Percentiles rank a stretch among this genome's conserved stretches.
Conservation (phyloP, 106 monocot genomes). For the Amphibolis antarctica region DNA sequence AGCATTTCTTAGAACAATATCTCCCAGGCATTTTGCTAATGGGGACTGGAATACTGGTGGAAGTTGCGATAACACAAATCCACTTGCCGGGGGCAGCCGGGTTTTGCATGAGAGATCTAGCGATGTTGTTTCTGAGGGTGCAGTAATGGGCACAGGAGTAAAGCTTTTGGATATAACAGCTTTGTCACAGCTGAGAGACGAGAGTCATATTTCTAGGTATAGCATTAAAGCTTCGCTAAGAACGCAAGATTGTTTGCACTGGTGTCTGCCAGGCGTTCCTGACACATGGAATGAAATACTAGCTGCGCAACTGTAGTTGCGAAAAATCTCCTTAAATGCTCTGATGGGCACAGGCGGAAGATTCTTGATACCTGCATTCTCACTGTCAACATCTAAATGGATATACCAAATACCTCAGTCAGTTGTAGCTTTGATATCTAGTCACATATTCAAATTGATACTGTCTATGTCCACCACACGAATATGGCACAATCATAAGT, state of each 20-base stretch:
- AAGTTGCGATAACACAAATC: slow-evolving; percentile 58
- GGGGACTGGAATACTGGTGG: slow-evolving; percentile 99
- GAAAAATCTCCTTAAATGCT: too few species aligned
- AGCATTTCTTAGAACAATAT: slow-evolving; percentile 70
- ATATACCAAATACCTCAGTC: too few species aligned
- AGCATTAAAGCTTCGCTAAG: slow-evolving; percentile 1
- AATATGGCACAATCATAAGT: too few species aligned
- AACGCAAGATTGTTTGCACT: slow-evolving; percentile 10
- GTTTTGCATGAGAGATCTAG: slow-evolving; percentile 35
- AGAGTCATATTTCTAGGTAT: slow-evolving; percentile 15
- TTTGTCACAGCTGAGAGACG: slow-evolving; percentile 71
- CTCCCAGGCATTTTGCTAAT: slow-evolving; percentile 80
- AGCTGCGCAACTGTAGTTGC: slow-evolving; percentile 12
- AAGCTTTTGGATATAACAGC: slow-evolving; percentile 80
- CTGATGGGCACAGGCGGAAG: too few species aligned
- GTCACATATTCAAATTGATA: too few species aligned
- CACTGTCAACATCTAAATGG: too few species aligned
- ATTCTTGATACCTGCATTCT: too few species aligned
- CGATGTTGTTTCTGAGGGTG: slow-evolving; percentile 39
- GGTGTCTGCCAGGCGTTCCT: slow-evolving; percentile 21
- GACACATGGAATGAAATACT: slow-evolving; percentile 25
- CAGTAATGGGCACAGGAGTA: slow-evolving; percentile 57
- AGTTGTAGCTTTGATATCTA: neutral
- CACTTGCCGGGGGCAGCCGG: slow-evolving; percentile 45
- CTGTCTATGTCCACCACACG: too few species aligned